Percentiles rank a stretch among this genome's conserved stretches.
These are phyloP conservation scores for Oryza meridionalis DNA, from an alignment of 176 grass and related monocot species.

Conservation along the genomic window DNA sequence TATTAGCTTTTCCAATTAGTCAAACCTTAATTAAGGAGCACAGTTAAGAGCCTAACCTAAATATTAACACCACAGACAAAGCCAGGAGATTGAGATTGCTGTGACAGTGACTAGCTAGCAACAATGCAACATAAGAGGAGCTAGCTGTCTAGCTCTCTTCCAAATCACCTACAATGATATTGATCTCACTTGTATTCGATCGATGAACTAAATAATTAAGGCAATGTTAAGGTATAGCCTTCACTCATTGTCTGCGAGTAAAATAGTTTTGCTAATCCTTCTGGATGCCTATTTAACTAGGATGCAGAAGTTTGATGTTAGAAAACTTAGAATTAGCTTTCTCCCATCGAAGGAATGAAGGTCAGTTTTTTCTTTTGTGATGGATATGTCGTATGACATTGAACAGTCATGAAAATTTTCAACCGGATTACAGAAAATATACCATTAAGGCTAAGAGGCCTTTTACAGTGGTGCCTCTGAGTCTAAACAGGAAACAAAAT, in stretches of 20 bases:
- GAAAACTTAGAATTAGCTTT: neutral
- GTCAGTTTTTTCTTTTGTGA: neutral
- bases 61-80: neutral
- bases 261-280: neutral
- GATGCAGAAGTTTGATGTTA: neutral
- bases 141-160: neutral
- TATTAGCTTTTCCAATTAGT: neutral
- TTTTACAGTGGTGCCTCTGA: neutral
- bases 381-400: neutral
- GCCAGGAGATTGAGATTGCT: neutral
- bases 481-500: neutral
- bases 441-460: neutral
- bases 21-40: neutral
- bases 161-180: neutral
- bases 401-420: neutral
- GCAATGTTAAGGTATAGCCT: neutral
- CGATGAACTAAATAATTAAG: neutral
- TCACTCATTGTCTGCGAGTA: neutral
- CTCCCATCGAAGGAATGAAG: neutral
- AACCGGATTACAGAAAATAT: neutral
- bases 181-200: neutral
- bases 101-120: neutral
- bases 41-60: neutral
- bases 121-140: neutral
- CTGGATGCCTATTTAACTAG: neutral